Percentiles rank a stretch among this genome's conserved stretches.
Conservation (phyloP, 306 rosid genomes). For the Lupinus albus region DNA sequence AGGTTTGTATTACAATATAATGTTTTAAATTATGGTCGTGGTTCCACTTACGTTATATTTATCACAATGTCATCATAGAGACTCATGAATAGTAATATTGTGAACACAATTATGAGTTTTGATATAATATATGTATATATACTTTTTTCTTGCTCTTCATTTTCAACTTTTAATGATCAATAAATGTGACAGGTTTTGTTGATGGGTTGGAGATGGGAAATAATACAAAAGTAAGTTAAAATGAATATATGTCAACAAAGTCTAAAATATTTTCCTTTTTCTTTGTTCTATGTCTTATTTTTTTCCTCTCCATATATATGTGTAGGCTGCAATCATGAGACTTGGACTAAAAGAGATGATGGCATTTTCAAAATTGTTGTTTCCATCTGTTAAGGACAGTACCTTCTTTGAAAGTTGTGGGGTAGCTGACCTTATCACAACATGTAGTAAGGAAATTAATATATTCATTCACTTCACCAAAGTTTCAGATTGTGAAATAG, state of each 20-base stretch:
- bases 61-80: too few relatives aligned
- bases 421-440: conserved; percentile 92
- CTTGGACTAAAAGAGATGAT: conserved; percentile 85
- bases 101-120: too few relatives aligned
- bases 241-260: conserved; percentile 4
- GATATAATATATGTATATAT: too few relatives aligned
- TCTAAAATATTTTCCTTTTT: neutral
- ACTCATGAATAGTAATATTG: too few relatives aligned
- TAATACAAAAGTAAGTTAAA: conserved; percentile 74
- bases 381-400: conserved; percentile 81
- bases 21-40: too few relatives aligned
- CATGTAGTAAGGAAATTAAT: conserved; percentile 70
- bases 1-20: conserved; percentile 59
- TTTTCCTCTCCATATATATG: conserved; percentile 32
- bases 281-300: conserved; percentile 10
- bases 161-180: conserved; percentile 34
- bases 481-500: too few relatives aligned
- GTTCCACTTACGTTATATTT: too few relatives aligned
- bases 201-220: conserved; percentile 98
- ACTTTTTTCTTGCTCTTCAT: conserved; percentile 7
- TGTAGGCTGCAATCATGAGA: conserved; percentile 94
- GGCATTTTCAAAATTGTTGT: conserved; percentile 73
- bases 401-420: conserved; percentile 96
- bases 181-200: conserved; percentile 69
- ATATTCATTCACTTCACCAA: conserved; percentile 21